These are phyloP conservation scores for Dentipellis sp. DNA, from an alignment of 768 basidiomycete genomes.

Conservation along the genomic window DNA sequence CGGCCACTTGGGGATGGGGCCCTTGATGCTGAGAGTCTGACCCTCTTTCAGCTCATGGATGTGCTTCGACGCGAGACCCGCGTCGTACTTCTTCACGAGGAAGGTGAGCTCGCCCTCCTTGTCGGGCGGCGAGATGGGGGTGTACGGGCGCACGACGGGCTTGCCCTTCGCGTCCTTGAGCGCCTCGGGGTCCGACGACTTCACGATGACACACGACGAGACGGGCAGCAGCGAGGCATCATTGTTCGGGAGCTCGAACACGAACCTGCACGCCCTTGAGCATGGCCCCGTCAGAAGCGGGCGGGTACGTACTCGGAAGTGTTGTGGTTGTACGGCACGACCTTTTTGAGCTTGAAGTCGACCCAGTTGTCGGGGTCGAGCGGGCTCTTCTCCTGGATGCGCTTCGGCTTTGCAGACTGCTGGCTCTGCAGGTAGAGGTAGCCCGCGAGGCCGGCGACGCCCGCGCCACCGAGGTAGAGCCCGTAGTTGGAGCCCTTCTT, in stretches of 20 bases:
- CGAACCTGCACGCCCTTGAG: conserved; percentile 37
- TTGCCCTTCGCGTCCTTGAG: conserved; percentile 74
- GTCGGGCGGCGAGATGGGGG: conserved; percentile 77
- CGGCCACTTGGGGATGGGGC: conserved; percentile 80
- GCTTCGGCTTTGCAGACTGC: conserved; percentile 16
- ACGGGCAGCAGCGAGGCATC: conserved; percentile 73
- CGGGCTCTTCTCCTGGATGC: conserved; percentile 51
- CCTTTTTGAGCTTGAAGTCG: conserved; percentile 74
- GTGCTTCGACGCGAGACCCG: conserved; percentile 76
- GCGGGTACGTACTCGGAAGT: conserved; percentile 50
- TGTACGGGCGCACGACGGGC: conserved; percentile 86
- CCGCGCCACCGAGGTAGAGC: conserved; percentile 36
- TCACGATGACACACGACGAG: conserved; percentile 71
- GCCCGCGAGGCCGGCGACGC: conserved; percentile 26
- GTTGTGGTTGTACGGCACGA: conserved; percentile 92
- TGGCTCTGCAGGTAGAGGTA: conserved; percentile 40
- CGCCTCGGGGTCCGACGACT: conserved; percentile 56
- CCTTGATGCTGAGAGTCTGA: conserved; percentile 79
- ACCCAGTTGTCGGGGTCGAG: conserved; percentile 69
- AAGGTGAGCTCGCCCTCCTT: conserved; percentile 67
- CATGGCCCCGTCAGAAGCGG: background rate
- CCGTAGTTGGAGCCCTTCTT: conserved; percentile 39
- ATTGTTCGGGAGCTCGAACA: conserved; percentile 73
- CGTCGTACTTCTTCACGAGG: conserved; percentile 79
- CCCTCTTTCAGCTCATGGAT: conserved; percentile 78